A percentile compares a stretch with the other conserved stretches of the same genome.
phyloP scores from a whole-genome alignment of 257 asterid genomes.

The Osmanthus fragrans region DNA sequence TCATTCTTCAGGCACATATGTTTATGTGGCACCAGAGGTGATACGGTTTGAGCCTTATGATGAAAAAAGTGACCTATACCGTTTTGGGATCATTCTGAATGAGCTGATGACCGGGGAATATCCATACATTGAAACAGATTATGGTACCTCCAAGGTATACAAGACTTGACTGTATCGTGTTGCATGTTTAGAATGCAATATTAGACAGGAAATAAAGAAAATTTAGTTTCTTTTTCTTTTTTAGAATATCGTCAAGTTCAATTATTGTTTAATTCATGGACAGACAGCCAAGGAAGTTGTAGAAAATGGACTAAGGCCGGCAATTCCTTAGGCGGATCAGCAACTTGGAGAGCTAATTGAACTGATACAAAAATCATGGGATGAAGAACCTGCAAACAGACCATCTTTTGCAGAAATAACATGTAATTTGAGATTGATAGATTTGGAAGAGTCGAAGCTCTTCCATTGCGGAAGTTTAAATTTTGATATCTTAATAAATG shows the following conservation, averaged over 20 bases:
- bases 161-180: neutral
- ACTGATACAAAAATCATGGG: slow-evolving; percentile 53
- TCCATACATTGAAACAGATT: slow-evolving; percentile 63
- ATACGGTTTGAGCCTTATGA: slow-evolving; percentile 60
- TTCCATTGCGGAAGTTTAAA: no score
- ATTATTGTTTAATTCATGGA: neutral
- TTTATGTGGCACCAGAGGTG: slow-evolving; percentile 90
- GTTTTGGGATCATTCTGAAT: slow-evolving; percentile 63
- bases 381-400: slow-evolving; percentile 51
- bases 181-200: neutral
- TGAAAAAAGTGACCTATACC: slow-evolving; percentile 73
- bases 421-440: slow-evolving; percentile 40
- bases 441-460: no score
- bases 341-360: slow-evolving; percentile 38
- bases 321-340: slow-evolving; percentile 36
- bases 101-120: slow-evolving; percentile 65
- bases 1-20: slow-evolving; percentile 53
- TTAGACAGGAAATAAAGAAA: neutral
- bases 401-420: slow-evolving; percentile 58
- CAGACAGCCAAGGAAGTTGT: slow-evolving; percentile 81
- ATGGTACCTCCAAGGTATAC: slow-evolving; percentile 57
- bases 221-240: neutral
- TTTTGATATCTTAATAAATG: no score
- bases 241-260: neutral
- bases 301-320: slow-evolving; percentile 62